Evolutionary conservation across 192 early-diverging fungal species (phyloP).

Genomic region (Pecoramyces ruminantium): DNA sequence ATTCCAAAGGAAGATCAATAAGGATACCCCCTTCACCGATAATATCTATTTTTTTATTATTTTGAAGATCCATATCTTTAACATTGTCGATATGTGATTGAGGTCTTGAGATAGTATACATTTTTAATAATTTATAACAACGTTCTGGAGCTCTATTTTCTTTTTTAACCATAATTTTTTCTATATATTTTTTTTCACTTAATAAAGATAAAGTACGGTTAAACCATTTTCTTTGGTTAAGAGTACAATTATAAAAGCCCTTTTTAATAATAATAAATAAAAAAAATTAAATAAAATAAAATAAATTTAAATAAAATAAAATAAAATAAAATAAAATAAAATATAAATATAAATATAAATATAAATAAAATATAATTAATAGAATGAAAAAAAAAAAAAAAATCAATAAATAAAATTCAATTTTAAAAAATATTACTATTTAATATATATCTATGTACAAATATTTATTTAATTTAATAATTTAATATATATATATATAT

Average conservation of each 20-base stretch:
- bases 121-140: background rate
- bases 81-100: background rate
- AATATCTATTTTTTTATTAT: conserved; percentile 9
- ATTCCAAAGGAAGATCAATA: conserved; percentile 37
- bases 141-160: background rate
- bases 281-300: too few species aligned
- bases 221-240: background rate
- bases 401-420: too few species aligned
- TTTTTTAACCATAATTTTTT: background rate
- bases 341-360: too few species aligned
- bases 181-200: background rate
- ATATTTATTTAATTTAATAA: too few species aligned
- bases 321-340: too few species aligned
- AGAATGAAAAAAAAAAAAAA: too few species aligned
- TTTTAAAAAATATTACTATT: too few species aligned
- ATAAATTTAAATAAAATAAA: too few species aligned
- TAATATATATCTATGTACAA: too few species aligned
- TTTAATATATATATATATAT: too few species aligned
- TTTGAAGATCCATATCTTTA: background rate
- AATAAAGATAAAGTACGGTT: background rate
- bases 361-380: too few species aligned
- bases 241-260: background rate
- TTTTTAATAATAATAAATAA: background rate
- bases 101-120: background rate
- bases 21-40: conserved; percentile 26